phyloP scores from a whole-genome alignment of 2,329 filamentous ascomycete species.

The Ophiobolus disseminans region DNA sequence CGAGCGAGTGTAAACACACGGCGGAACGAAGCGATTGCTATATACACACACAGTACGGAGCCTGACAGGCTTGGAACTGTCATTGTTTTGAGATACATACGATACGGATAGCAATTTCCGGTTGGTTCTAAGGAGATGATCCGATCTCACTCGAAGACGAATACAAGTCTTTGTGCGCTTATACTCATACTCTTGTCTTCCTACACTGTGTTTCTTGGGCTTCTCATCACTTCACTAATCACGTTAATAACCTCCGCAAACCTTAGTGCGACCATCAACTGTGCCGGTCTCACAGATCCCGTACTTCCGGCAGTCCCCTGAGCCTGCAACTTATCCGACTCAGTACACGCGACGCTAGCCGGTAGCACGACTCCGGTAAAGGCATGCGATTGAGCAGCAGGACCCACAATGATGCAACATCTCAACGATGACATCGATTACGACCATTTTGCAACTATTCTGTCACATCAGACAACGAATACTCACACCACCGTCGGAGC shows the following conservation, averaged over 20 bases:
- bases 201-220: not conserved
- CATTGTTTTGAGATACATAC: slow-evolving; percentile 24
- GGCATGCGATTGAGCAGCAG: not conserved
- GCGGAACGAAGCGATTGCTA: slow-evolving; percentile 18
- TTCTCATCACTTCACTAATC: too few species aligned
- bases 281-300: too few species aligned
- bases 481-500: too few species aligned
- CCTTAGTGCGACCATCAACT: too few species aligned
- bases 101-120: not conserved
- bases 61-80: slow-evolving; percentile 18
- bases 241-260: too few species aligned
- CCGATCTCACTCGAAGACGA: slow-evolving; percentile 9
- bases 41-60: slow-evolving; percentile 22
- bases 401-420: not conserved
- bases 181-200: slow-evolving; percentile 5
- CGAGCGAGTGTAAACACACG: slow-evolving; percentile 27
- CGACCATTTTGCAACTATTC: too few species aligned
- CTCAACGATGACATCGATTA: too few species aligned
- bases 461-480: too few species aligned
- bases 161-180: slow-evolving; percentile 13
- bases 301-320: too few species aligned
- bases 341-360: not conserved
- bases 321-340: not conserved
- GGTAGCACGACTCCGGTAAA: not conserved
- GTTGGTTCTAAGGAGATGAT: not conserved